Evolutionary conservation across 1,139 yeast genomes (phyloP).

Genomic region (Starmera stellimalicola): DNA sequence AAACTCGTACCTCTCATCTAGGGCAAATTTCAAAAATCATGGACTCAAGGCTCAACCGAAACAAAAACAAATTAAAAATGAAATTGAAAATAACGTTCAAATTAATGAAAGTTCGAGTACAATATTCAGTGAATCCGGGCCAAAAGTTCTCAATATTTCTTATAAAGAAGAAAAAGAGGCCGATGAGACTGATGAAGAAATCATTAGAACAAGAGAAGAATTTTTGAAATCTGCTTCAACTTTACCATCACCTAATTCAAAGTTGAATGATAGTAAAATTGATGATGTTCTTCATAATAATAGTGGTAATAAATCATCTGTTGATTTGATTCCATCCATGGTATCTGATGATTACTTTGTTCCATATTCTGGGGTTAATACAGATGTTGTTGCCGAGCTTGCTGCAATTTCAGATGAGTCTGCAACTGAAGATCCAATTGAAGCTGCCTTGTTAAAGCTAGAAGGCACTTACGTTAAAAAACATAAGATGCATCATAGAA

Average conservation of each 20-base stretch:
- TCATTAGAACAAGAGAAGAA: slow-evolving; percentile 3
- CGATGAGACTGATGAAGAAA: slow-evolving; percentile 1
- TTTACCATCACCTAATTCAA: too few species aligned
- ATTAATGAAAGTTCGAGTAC: slow-evolving; percentile 7
- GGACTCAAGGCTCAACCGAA: slow-evolving; percentile 6
- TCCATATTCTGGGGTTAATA: slow-evolving; percentile 55
- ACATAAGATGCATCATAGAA: slow-evolving; percentile 2
- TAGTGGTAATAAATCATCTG: slow-evolving; percentile 1
- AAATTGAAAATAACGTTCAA: not conserved
- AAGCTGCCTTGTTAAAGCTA: slow-evolving; percentile 61
- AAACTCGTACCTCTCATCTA: slow-evolving; percentile 14
- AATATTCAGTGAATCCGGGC: slow-evolving; percentile 12
- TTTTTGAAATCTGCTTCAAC: slow-evolving; percentile 2
- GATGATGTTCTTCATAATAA: not conserved
- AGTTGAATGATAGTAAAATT: not conserved
- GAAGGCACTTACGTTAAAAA: slow-evolving; percentile 47
- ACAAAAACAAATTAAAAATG: not conserved
- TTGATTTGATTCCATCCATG: slow-evolving; percentile 8
- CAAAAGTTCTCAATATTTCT: slow-evolving; percentile 9
- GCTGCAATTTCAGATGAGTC: slow-evolving; percentile 79
- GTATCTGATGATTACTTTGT: slow-evolving; percentile 25
- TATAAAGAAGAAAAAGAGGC: slow-evolving; percentile 4
- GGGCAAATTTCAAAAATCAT: slow-evolving; percentile 9
- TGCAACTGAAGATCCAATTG: slow-evolving; percentile 60
- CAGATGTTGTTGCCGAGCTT: slow-evolving; percentile 53